Percentiles rank a stretch among this genome's conserved stretches.
phyloP scores from a whole-genome alignment of 1,284 basidiomycete species.

The Cystobasidiaceae sp. region DNA sequence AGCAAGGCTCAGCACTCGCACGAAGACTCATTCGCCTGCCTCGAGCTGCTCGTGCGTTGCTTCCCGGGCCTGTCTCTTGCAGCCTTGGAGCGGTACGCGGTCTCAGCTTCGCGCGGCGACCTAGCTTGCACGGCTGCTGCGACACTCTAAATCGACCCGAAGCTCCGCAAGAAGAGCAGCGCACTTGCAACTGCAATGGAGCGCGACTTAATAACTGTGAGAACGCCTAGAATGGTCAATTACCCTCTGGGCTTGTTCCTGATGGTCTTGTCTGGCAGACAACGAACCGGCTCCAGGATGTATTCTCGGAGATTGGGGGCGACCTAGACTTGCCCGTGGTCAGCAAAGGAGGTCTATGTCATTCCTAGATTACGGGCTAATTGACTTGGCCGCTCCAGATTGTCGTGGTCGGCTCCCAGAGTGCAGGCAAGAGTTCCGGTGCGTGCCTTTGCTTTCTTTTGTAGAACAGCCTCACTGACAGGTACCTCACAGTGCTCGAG shows the following conservation, averaged over 20 bases:
- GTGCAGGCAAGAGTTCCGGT: slow-evolving; percentile 43
- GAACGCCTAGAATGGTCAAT: not conserved
- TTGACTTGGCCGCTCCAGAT: slow-evolving; percentile 34
- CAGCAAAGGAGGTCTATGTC: not conserved
- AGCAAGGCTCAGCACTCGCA: no score
- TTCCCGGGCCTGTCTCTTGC: no score
- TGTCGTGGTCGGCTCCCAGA: slow-evolving; percentile 46
- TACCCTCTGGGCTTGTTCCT: not conserved
- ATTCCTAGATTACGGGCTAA: not conserved
- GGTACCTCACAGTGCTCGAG: slow-evolving; percentile 40
- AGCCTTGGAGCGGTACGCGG: no score
- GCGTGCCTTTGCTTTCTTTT: slow-evolving; percentile 32
- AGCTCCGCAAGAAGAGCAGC: not conserved
- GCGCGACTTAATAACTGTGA: slow-evolving; percentile 15
- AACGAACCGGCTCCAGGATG: slow-evolving; percentile 23
- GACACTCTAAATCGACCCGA: no score
- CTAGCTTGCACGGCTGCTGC: no score
- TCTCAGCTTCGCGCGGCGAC: no score
- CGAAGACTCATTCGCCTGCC: no score
- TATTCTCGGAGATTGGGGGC: slow-evolving; percentile 24
- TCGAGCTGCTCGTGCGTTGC: no score
- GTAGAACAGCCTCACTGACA: slow-evolving; percentile 72
- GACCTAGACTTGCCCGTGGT: slow-evolving; percentile 26
- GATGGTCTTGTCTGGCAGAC: not conserved
- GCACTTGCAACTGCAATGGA: slow-evolving; percentile 1